Conservation (phyloP, 176 grass and related monocot genomes). For the Oryza meyeriana region DNA sequence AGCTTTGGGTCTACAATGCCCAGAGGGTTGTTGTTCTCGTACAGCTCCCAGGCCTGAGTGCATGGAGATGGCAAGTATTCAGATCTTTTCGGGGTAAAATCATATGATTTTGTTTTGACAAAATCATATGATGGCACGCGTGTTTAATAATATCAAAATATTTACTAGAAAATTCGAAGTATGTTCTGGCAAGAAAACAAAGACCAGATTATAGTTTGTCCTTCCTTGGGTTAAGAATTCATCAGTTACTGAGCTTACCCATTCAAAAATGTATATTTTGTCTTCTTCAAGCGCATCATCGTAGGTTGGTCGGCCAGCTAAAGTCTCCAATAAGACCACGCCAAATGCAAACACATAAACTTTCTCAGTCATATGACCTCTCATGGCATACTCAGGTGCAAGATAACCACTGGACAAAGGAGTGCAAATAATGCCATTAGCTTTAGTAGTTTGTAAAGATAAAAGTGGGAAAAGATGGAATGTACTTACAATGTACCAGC, state of each 20-base stretch:
- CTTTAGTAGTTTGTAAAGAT: not conserved
- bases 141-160: no score
- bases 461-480: not conserved
- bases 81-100: no score
- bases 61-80: no score
- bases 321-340: slow-evolving; percentile 52
- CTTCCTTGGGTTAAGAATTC: not conserved
- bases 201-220: not conserved
- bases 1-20: slow-evolving; percentile 55
- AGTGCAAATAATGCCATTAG: not conserved
- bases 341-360: slow-evolving; percentile 81
- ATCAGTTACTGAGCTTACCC: slow-evolving; percentile 45
- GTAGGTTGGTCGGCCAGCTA: slow-evolving; percentile 64
- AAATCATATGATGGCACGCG: no score
- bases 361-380: slow-evolving; percentile 91
- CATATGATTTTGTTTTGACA: no score
- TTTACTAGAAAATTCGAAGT: not conserved
- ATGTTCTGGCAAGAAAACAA: not conserved
- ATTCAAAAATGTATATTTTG: slow-evolving; percentile 74
- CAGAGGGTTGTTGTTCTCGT: slow-evolving; percentile 40
- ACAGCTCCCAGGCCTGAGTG: slow-evolving; percentile 63
- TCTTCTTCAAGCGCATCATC: slow-evolving; percentile 35
- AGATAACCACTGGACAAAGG: slow-evolving; percentile 63
- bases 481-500: slow-evolving; percentile 83
- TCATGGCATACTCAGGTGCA: slow-evolving; percentile 89